phyloP scores from a whole-genome alignment of 345 rosid species.

The Orychophragmus violaceus region DNA sequence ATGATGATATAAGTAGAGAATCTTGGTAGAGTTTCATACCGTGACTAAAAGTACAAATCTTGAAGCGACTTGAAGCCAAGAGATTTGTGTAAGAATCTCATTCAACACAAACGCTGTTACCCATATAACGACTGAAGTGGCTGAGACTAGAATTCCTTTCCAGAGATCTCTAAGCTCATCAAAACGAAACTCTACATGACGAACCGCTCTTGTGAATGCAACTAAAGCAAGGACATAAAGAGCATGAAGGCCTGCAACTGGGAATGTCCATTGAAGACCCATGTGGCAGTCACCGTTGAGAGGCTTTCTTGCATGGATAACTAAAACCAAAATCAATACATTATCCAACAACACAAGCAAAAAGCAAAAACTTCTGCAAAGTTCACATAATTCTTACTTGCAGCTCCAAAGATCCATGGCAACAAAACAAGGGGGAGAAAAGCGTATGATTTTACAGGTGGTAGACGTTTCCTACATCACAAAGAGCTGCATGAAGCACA shows the following conservation, averaged over 20 bases:
- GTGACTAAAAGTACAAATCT: constrained; percentile 69
- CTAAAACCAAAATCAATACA: constrained; percentile 35
- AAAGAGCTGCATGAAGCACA: not conserved
- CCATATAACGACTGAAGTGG: constrained; percentile 66
- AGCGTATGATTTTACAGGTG: constrained; percentile 65
- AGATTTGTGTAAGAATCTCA: constrained; percentile 49
- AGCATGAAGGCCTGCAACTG: constrained; percentile 49
- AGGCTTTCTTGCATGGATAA: constrained; percentile 52
- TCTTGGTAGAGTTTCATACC: constrained; percentile 34
- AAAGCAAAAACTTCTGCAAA: not conserved
- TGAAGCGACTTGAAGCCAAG: constrained; percentile 78
- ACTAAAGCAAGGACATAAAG: constrained; percentile 51
- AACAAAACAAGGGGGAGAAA: constrained; percentile 64
- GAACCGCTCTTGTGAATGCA: constrained; percentile 54
- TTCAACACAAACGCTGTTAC: constrained; percentile 57
- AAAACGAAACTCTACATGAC: constrained; percentile 80
- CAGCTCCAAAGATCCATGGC: constrained; percentile 75
- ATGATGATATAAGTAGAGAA: not conserved
- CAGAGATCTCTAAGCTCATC: constrained; percentile 83
- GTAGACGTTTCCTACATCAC: constrained; percentile 67
- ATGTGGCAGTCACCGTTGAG: constrained; percentile 58
- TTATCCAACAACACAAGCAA: not conserved
- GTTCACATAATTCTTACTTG: constrained; percentile 42
- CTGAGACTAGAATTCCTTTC: constrained; percentile 73
- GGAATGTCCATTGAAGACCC: constrained; percentile 49